Percentiles rank a stretch among this genome's conserved stretches.
Evolutionary conservation across 2,329 filamentous ascomycete genomes (phyloP).

Genomic region (Dactylonectria estremocensis): DNA sequence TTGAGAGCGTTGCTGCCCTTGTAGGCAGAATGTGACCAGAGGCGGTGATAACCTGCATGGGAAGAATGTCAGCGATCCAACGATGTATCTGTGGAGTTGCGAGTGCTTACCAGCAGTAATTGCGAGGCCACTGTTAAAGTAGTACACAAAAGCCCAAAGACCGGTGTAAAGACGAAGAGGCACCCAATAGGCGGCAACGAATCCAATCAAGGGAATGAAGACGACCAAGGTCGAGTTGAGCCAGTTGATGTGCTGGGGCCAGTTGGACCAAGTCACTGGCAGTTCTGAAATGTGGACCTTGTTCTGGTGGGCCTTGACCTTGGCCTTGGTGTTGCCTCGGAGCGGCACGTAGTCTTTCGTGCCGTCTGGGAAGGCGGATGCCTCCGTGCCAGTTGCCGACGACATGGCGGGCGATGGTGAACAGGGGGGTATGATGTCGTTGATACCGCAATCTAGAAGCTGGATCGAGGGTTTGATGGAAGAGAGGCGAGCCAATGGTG

Average conservation of each 20-base stretch:
- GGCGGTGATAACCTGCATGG: slow-evolving; percentile 67
- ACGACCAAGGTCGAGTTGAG: slow-evolving; percentile 88
- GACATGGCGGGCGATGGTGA: slow-evolving; percentile 48
- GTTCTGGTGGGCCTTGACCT: slow-evolving; percentile 76
- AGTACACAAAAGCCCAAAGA: slow-evolving; percentile 82
- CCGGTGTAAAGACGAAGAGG: slow-evolving; percentile 80
- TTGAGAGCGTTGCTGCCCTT: slow-evolving; percentile 82
- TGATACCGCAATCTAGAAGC: background rate
- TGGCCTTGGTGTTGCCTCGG: slow-evolving; percentile 53
- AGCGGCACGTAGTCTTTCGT: slow-evolving; percentile 70
- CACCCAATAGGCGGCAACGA: slow-evolving; percentile 83
- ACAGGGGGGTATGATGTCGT: background rate
- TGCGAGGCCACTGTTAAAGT: slow-evolving; percentile 86
- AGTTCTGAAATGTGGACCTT: slow-evolving; percentile 82
- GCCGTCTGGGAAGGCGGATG: slow-evolving; percentile 65
- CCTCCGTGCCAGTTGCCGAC: slow-evolving; percentile 57
- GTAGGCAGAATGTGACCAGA: slow-evolving; percentile 90
- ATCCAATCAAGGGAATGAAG: slow-evolving; percentile 80
- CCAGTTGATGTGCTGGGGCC: slow-evolving; percentile 96
- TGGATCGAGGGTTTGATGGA: background rate
- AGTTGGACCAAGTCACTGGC: slow-evolving; percentile 85
- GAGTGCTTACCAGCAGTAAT: slow-evolving; percentile 78
- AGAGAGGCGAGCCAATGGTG: background rate
- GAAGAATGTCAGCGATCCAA: slow-evolving; percentile 19
- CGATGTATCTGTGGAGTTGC: background rate